Conservation (phyloP, 1,284 basidiomycete species). For the Moniliophthora roreri region DNA sequence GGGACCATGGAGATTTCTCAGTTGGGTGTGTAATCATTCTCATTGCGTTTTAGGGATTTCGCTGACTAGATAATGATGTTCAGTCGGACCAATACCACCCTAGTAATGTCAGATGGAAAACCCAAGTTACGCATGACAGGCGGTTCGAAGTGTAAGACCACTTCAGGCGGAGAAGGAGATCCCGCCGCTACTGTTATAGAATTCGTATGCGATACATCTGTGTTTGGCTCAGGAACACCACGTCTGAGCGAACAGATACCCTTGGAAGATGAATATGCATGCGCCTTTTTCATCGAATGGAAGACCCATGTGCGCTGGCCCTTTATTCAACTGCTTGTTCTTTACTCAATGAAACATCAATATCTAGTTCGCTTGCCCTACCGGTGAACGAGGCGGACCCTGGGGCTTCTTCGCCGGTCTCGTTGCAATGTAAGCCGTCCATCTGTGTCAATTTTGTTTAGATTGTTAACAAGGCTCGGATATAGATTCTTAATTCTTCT, state of each 20-base stretch:
- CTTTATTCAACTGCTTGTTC: slow-evolving; percentile 2
- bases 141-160: slow-evolving; percentile 55
- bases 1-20: slow-evolving; percentile 1
- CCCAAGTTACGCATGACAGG: slow-evolving; percentile 45
- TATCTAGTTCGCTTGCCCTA: slow-evolving; percentile 63
- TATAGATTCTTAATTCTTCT: slow-evolving; percentile 52
- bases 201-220: slow-evolving; percentile 64
- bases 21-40: background rate
- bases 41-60: background rate
- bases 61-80: background rate
- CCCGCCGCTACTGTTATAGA: slow-evolving; percentile 61
- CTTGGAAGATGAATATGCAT: slow-evolving; percentile 59
- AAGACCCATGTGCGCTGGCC: slow-evolving; percentile 54
- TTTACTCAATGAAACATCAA: slow-evolving; percentile 1
- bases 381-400: slow-evolving; percentile 47
- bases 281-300: slow-evolving; percentile 75
- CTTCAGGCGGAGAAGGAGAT: slow-evolving; percentile 42
- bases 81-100: background rate
- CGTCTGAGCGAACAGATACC: slow-evolving; percentile 61
- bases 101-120: background rate
- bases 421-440: slow-evolving; percentile 47
- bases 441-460: slow-evolving; percentile 18
- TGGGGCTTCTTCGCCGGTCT: slow-evolving; percentile 54
- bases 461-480: background rate
- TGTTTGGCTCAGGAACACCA: slow-evolving; percentile 53